Conservation (phyloP, 345 rosid species). For the Trapa bicornis region DNA sequence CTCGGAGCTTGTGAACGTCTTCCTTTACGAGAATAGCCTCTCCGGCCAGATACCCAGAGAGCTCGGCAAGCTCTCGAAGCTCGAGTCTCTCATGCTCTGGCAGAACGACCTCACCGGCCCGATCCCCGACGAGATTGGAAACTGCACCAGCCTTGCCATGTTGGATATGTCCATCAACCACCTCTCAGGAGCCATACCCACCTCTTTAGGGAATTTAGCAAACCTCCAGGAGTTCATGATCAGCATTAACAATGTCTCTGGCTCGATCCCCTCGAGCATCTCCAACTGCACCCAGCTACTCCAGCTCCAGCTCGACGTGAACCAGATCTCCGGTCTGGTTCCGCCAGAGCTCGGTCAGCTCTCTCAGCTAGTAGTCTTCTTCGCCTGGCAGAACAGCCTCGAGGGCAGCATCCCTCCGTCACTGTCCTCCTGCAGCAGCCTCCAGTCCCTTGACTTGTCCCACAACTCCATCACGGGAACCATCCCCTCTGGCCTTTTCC, state of each 20-base stretch:
- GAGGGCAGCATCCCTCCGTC: conserved; percentile 81
- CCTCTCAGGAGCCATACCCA: conserved; percentile 67
- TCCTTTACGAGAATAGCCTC: conserved; percentile 67
- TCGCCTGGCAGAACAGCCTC: conserved; percentile 87
- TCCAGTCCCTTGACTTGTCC: conserved; percentile 75
- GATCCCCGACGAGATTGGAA: conserved; percentile 81
- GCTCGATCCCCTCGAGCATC: conserved; percentile 60
- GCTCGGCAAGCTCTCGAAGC: conserved; percentile 57
- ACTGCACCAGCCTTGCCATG: conserved; percentile 56
- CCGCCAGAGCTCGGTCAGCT: conserved; percentile 65
- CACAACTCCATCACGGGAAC: conserved; percentile 66
- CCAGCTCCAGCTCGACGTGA: conserved; percentile 71
- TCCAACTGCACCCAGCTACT: conserved; percentile 52
- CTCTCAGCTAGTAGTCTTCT: conserved; percentile 52
- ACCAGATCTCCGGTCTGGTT: conserved; percentile 75
- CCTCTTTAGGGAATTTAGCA: conserved; percentile 43
- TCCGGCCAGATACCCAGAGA: conserved; percentile 70
- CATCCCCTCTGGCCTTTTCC: conserved; percentile 64
- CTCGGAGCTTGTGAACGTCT: conserved; percentile 66
- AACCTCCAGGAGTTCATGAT: conserved; percentile 76
- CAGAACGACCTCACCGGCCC: conserved; percentile 62
- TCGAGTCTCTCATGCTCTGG: conserved; percentile 66
- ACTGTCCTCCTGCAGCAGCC: conserved; percentile 45
- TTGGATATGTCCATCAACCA: conserved; percentile 71
- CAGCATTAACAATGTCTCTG: conserved; percentile 76